Evolutionary conservation across 805 yeast genomes (phyloP).

Genomic region (Kregervanrija delftensis): DNA sequence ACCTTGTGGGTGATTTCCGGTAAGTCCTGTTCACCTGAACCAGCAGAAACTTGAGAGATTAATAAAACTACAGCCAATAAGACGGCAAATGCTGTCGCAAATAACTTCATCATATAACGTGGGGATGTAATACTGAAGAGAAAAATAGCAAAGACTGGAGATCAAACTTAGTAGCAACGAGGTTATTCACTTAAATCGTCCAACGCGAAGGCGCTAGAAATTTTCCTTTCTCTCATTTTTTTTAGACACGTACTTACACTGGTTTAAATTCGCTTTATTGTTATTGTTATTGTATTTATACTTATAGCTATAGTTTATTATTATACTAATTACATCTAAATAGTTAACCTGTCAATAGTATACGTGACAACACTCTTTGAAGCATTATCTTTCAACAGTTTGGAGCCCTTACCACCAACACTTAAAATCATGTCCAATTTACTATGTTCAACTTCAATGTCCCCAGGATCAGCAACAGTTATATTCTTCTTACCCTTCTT

Average conservation of each 20-base stretch:
- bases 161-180: too few species aligned
- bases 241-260: too few species aligned
- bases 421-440: constrained; percentile 20
- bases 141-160: neutral
- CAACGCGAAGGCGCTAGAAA: too few species aligned
- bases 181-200: too few species aligned
- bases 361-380: constrained; percentile 46
- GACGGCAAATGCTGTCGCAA: constrained; percentile 15
- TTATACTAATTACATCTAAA: constrained; percentile 16
- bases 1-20: constrained; percentile 72
- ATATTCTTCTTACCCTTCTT: constrained; percentile 13
- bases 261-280: too few species aligned
- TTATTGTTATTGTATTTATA: neutral
- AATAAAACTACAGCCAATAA: constrained; percentile 14
- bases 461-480: constrained; percentile 1
- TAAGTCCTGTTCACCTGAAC: constrained; percentile 26
- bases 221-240: too few species aligned
- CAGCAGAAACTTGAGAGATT: constrained; percentile 14
- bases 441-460: constrained; percentile 20
- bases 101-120: constrained; percentile 17
- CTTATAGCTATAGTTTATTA: neutral
- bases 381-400: constrained; percentile 19
- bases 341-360: constrained; percentile 42
- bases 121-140: neutral
- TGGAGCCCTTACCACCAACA: constrained; percentile 15